phyloP scores from a whole-genome alignment of 768 basidiomycete genomes.

The Pleurotus salmoneostramineus region DNA sequence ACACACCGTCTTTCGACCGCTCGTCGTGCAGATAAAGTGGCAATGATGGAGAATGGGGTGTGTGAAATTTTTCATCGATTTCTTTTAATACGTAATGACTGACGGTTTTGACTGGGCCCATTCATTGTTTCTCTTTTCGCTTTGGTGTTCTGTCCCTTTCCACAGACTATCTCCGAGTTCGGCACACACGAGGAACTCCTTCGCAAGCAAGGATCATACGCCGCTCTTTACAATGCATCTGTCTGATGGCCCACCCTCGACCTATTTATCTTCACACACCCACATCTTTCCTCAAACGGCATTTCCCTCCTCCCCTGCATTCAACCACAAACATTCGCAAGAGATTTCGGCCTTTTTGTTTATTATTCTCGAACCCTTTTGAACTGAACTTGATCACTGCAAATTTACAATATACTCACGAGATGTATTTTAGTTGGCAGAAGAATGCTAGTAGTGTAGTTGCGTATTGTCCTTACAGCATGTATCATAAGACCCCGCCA shows the following conservation, averaged over 20 bases:
- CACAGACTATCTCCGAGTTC: constrained; percentile 70
- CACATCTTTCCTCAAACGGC: constrained; percentile 2
- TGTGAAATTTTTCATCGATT: constrained; percentile 12
- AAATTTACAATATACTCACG: not conserved
- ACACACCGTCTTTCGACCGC: constrained; percentile 82
- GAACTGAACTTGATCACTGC: too few species aligned
- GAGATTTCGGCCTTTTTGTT: too few species aligned
- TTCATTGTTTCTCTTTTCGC: too few species aligned
- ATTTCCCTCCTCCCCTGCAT: not conserved
- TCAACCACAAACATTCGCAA: too few species aligned
- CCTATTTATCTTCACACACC: not conserved
- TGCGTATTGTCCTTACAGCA: not conserved
- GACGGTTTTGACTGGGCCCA: too few species aligned
- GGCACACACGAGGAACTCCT: constrained; percentile 71
- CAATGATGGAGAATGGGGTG: constrained; percentile 80
- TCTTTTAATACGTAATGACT: too few species aligned
- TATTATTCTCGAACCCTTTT: too few species aligned
- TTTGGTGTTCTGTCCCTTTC: too few species aligned
- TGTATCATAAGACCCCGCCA: not conserved
- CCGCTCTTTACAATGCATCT: constrained; percentile 66
- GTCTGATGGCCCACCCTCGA: constrained; percentile 31
- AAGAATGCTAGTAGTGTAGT: not conserved
- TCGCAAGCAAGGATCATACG: constrained; percentile 56
- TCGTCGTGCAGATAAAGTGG: constrained; percentile 80
- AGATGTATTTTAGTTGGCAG: constrained; percentile 9